Conservation (phyloP, 306 rosid species). For the Pueraria montana region DNA sequence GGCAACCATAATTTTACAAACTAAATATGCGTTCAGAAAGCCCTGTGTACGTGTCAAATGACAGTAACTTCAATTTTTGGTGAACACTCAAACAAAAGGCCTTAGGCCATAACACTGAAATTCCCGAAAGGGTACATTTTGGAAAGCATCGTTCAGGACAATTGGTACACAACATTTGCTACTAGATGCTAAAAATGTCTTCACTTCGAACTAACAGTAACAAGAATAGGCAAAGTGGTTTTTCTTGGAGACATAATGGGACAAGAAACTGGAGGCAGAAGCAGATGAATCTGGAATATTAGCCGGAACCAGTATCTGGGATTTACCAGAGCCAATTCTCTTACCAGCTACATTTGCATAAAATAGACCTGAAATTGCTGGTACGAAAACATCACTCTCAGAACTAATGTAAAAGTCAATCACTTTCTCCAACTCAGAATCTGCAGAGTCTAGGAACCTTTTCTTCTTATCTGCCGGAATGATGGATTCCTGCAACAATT, state of each 20-base stretch:
- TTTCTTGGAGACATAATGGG: slow-evolving; percentile 86
- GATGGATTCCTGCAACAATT: slow-evolving; percentile 83
- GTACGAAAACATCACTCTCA: slow-evolving; percentile 83
- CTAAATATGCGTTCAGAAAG: slow-evolving; percentile 43
- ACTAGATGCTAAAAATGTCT: slow-evolving; percentile 42
- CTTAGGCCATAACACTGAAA: slow-evolving; percentile 52
- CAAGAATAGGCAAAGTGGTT: slow-evolving; percentile 97
- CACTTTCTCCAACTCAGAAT: slow-evolving; percentile 88
- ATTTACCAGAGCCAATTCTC: slow-evolving; percentile 83
- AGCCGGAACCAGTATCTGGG: slow-evolving; percentile 86
- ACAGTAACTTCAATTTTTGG: slow-evolving; percentile 37
- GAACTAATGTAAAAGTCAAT: slow-evolving; percentile 84
- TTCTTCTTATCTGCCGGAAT: slow-evolving; percentile 90
- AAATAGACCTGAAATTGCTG: slow-evolving; percentile 95
- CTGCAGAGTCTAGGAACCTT: slow-evolving; percentile 70
- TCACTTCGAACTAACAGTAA: slow-evolving; percentile 65
- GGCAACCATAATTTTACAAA: slow-evolving; percentile 51
- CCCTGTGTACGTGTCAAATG: slow-evolving; percentile 50
- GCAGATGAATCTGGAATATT: slow-evolving; percentile 70
- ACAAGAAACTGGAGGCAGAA: slow-evolving; percentile 74
- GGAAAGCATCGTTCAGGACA: slow-evolving; percentile 43
- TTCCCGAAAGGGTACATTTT: slow-evolving; percentile 45
- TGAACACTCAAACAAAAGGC: slow-evolving; percentile 42
- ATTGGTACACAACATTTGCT: slow-evolving; percentile 47
- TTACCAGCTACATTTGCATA: slow-evolving; percentile 96